Base-by-base conservation (phyloP, 2,329 filamentous ascomycete species). In the Westerdykella aurantiaca region DNA sequence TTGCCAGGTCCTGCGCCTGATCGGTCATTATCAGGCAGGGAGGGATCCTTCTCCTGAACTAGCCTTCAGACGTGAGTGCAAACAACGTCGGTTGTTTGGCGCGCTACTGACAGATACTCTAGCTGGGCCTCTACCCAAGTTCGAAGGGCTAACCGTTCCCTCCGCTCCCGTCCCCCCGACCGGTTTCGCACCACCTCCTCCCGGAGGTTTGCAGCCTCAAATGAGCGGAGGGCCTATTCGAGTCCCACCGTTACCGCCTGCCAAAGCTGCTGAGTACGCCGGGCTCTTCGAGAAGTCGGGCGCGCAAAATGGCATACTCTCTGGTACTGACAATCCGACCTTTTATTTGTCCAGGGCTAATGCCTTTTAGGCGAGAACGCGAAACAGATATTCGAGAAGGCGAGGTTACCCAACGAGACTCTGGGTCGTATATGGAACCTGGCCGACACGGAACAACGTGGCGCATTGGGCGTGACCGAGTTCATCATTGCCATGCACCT, bases 401-500 rank as follows among this genome's bases (percentile, higher is more conserved):
- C 91, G 1, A 83, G 86, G 43, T 72, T 98, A 50, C 86, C 91
- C 5, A 96, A 94, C 64, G 89, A 97, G 56, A 79, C 86, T 10
- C 76, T 98, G 25, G 90, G 90, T n/a, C 83, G 86, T 54, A 96
- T 98, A 72, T 98, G 93, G 93, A 89, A 86, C 57, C 77, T 98
- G 48, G 86, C 90, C 17, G 93, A 98, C 65, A 93, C 88, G 0
- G 90, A 96, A 68, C 89, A 95, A 69, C 82, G 90, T 42, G 93
- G 93, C 40, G 82, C 85, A 25, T 76, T 98, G 31, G 86, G 90
- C 45, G 77, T 83, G 56, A 91, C 89, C 12, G 93, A 97, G 59
- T 98, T 98, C 65, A 86, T 95, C 62, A 94, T 98, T 60, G 93
- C 93, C 37, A 98, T 98, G 93, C 93, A 98, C 67, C 75, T 98